These are phyloP conservation scores for Corylus avellana DNA, from an alignment of 306 rosid genomes.

Conservation along the genomic window DNA sequence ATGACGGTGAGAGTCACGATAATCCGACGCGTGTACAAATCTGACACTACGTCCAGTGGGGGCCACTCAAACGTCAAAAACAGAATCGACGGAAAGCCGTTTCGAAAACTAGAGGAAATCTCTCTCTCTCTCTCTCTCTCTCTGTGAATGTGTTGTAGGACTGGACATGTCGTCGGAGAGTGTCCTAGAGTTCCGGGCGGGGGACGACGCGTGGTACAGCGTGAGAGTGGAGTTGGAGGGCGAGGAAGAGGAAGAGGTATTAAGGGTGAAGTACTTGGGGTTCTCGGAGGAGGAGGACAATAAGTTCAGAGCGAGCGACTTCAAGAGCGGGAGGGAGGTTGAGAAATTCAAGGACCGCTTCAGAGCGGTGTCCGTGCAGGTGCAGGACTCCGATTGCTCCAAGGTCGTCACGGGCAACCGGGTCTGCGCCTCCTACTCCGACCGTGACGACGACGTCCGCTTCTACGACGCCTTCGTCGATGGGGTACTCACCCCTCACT, in stretches of 20 bases:
- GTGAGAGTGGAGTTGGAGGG: slow-evolving; percentile 23
- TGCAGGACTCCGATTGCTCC: slow-evolving; percentile 47
- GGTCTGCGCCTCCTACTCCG: slow-evolving; percentile 41
- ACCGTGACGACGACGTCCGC: slow-evolving; percentile 35
- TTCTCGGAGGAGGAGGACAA: slow-evolving; percentile 25
- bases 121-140: not conserved
- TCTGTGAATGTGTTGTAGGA: not conserved
- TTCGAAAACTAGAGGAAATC: too few species aligned
- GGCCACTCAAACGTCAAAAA: too few species aligned
- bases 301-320: not conserved
- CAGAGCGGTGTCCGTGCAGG: slow-evolving; percentile 39
- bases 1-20: too few species aligned
- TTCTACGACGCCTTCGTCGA: slow-evolving; percentile 48
- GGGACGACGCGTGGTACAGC: slow-evolving; percentile 51
- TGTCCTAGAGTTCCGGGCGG: slow-evolving; percentile 32
- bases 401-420: slow-evolving; percentile 9
- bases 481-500: slow-evolving; percentile 15
- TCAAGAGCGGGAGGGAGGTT: slow-evolving; percentile 26
- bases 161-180: not conserved
- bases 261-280: slow-evolving; percentile 32
- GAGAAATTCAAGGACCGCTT: slow-evolving; percentile 33
- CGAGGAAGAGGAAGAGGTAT: not conserved
- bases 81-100: too few species aligned
- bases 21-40: not conserved
- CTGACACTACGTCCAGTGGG: not conserved